phyloP scores from a whole-genome alignment of 1,139 yeast species.

The Pichia sp. region DNA sequence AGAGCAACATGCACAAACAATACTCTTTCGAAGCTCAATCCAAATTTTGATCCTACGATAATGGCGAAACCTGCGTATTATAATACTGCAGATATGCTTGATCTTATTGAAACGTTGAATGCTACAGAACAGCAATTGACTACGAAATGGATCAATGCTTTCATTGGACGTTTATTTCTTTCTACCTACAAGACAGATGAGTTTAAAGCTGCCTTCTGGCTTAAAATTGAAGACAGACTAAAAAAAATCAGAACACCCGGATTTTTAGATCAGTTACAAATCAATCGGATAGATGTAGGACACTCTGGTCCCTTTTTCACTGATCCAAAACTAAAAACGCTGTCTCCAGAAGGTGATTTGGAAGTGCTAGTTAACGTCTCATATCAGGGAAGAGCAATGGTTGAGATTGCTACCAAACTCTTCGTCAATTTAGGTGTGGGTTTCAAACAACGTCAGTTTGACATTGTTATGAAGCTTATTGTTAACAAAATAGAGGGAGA shows the following conservation, averaged over 20 bases:
- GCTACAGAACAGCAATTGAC: slow-evolving; percentile 80
- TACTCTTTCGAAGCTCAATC: slow-evolving; percentile 17
- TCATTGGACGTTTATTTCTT: slow-evolving; percentile 75
- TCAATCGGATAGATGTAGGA: slow-evolving; percentile 72
- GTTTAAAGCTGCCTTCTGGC: slow-evolving; percentile 53
- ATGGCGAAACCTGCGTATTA: slow-evolving; percentile 74
- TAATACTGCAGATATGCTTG: slow-evolving; percentile 65
- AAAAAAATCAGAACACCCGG: slow-evolving; percentile 82
- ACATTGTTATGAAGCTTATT: slow-evolving; percentile 67
- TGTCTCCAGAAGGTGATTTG: slow-evolving; percentile 81
- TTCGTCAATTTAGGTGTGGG: slow-evolving; percentile 69
- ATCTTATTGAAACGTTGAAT: slow-evolving; percentile 68
- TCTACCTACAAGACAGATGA: slow-evolving; percentile 68
- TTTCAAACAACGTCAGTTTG: slow-evolving; percentile 75
- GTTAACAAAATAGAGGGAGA: slow-evolving; percentile 71
- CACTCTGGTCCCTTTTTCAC: slow-evolving; percentile 75
- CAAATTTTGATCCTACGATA: slow-evolving; percentile 40
- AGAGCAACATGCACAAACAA: slow-evolving; percentile 53
- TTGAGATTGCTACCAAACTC: slow-evolving; percentile 76
- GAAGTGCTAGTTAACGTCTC: slow-evolving; percentile 56
- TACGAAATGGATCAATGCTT: slow-evolving; percentile 86
- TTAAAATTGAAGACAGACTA: slow-evolving; percentile 64
- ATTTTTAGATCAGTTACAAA: slow-evolving; percentile 75
- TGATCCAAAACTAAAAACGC: slow-evolving; percentile 61
- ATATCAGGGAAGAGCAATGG: slow-evolving; percentile 69